A percentile compares a stretch with the other conserved stretches of the same genome.
phyloP scores from a whole-genome alignment of 129 eudicot genomes.

The Rutidosis leptorrhynchoides region DNA sequence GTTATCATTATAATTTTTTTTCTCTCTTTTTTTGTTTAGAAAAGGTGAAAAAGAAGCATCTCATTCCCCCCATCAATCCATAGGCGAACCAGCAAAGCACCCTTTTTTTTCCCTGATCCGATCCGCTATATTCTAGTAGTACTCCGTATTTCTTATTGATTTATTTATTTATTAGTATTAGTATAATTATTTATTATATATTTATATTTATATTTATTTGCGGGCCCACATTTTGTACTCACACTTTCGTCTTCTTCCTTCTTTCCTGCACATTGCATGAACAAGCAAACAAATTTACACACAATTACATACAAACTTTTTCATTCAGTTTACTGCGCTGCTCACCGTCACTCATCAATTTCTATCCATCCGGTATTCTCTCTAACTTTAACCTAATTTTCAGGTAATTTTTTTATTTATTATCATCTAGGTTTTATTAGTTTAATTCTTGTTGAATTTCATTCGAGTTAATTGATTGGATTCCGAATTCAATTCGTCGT shows the following conservation, averaged over 20 bases:
- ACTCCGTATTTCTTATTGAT: too few species aligned
- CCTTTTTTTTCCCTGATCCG: slow-evolving; percentile 33
- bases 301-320: background rate
- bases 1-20: too few species aligned
- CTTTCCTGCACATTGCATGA: slow-evolving; percentile 23
- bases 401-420: slow-evolving; percentile 17
- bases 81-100: slow-evolving; percentile 10
- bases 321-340: slow-evolving; percentile 12
- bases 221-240: slow-evolving; percentile 18
- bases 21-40: too few species aligned
- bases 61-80: background rate
- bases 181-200: too few species aligned
- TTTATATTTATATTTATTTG: too few species aligned
- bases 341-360: slow-evolving; percentile 1
- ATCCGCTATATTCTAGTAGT: slow-evolving; percentile 18
- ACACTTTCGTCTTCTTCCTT: slow-evolving; percentile 30
- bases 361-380: background rate
- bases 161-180: too few species aligned
- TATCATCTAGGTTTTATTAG: background rate
- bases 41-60: slow-evolving; percentile 1
- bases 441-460: background rate
- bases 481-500: slow-evolving; percentile 4
- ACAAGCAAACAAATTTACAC: background rate
- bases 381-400: background rate
- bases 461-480: background rate